These are phyloP conservation scores for Ligustrum vulgare DNA, from an alignment of 257 asterid species.

Conservation along the genomic window DNA sequence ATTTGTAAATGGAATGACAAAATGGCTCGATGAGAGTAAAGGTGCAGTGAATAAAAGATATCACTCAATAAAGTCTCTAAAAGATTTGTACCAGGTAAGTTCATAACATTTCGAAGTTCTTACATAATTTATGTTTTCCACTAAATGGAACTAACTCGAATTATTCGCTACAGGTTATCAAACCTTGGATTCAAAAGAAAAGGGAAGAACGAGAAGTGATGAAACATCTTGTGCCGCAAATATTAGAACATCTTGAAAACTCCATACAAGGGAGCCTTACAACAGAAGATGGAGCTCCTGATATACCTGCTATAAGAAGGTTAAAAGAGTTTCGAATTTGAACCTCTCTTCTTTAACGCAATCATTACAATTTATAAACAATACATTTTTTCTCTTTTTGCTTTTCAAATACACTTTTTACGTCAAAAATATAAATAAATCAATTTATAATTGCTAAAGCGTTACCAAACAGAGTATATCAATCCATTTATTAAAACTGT, in stretches of 20 bases:
- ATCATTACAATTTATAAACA: too few species aligned
- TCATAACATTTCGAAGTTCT: background rate
- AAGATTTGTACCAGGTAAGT: conserved; percentile 44
- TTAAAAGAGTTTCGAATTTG: conserved; percentile 1
- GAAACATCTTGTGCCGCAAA: conserved; percentile 31
- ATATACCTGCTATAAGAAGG: conserved; percentile 52
- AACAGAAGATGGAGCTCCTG: conserved; percentile 33
- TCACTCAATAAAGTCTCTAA: conserved; percentile 47
- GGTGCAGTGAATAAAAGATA: conserved; percentile 47
- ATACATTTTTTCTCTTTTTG: too few species aligned
- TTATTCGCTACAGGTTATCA: conserved; percentile 36
- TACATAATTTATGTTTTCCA: background rate
- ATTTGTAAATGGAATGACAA: conserved; percentile 48
- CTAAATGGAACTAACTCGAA: background rate
- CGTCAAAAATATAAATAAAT: too few species aligned
- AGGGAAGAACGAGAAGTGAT: conserved; percentile 52
- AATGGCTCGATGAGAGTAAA: conserved; percentile 61
- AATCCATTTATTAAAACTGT: background rate
- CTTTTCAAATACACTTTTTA: too few species aligned
- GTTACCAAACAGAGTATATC: too few species aligned
- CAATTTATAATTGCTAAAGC: too few species aligned
- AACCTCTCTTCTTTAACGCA: too few species aligned
- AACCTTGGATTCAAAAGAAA: conserved; percentile 61
- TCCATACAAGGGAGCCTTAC: conserved; percentile 25
- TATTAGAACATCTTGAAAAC: conserved; percentile 25